These are phyloP conservation scores for Stentor roeselii DNA, from an alignment of 73 alveolate genomes.

Conservation along the genomic window DNA sequence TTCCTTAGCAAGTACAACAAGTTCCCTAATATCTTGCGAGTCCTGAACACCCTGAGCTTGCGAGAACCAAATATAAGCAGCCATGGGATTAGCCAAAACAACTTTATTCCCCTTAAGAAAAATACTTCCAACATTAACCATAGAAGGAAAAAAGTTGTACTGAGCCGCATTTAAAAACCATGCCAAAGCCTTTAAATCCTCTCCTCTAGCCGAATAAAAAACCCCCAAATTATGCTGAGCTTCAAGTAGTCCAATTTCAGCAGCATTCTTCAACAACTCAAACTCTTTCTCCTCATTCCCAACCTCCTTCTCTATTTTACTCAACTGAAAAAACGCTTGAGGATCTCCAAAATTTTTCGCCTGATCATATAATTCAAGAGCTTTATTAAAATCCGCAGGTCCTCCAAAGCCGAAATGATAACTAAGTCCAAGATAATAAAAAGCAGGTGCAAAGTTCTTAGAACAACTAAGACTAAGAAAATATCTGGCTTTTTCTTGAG, in stretches of 20 bases:
- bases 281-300: not conserved
- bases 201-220: not conserved
- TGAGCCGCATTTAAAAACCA: constrained; percentile 27
- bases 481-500: not conserved
- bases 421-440: constrained; percentile 13
- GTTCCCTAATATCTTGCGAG: not conserved
- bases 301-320: not conserved
- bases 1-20: not conserved
- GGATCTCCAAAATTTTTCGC: constrained; percentile 20
- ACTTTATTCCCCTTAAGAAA: constrained; percentile 5
- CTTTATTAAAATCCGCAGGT: not conserved
- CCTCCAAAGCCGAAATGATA: not conserved
- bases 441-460: constrained; percentile 21
- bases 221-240: constrained; percentile 25
- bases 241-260: constrained; percentile 21
- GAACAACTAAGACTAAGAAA: not conserved
- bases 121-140: constrained; percentile 10
- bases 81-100: constrained; percentile 8
- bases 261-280: constrained; percentile 18
- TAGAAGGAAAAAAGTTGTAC: constrained; percentile 20
- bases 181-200: constrained; percentile 8
- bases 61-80: constrained; percentile 15
- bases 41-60: constrained; percentile 11
- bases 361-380: not conserved
- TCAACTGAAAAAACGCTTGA: constrained; percentile 5